phyloP scores from a whole-genome alignment of 108 stramenopile genomes.

The Pseudonitzschia multistriata region DNA sequence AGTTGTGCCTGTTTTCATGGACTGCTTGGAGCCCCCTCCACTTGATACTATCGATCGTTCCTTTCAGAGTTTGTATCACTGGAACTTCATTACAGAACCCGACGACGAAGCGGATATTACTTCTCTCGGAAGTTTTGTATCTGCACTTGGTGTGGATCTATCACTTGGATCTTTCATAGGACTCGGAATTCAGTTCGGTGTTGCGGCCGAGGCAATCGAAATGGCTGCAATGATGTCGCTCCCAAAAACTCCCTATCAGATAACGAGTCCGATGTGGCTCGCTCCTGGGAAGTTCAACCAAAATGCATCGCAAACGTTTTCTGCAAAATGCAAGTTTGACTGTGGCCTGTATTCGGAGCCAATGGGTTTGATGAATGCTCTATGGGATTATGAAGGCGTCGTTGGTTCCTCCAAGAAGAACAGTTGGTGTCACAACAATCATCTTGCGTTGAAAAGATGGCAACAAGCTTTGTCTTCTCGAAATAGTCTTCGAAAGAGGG shows the following conservation, averaged over 20 bases:
- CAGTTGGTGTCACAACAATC: conserved; percentile 42
- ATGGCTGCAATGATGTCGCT: conserved; percentile 76
- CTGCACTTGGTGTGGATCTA: conserved; percentile 74
- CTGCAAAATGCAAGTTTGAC: conserved; percentile 64
- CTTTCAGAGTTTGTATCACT: conserved; percentile 63
- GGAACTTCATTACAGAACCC: conserved; percentile 60
- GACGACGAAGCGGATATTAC: conserved; percentile 72
- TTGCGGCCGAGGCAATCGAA: conserved; percentile 75
- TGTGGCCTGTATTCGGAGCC: conserved; percentile 81
- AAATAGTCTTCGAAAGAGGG: conserved; percentile 52
- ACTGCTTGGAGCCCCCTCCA: conserved; percentile 83
- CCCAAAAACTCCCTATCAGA: conserved; percentile 75
- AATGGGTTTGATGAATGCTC: conserved; percentile 62
- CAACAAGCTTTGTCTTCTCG: conserved; percentile 46
- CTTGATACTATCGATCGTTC: conserved; percentile 71
- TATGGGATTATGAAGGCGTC: conserved; percentile 50
- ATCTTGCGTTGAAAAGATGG: conserved; percentile 47
- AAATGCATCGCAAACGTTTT: conserved; percentile 47
- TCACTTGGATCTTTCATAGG: conserved; percentile 75
- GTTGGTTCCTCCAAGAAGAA: conserved; percentile 23
- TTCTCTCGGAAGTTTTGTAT: conserved; percentile 67
- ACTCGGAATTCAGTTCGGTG: conserved; percentile 84
- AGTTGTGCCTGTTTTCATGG: conserved; percentile 61
- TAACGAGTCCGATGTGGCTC: conserved; percentile 69
- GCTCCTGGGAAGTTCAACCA: conserved; percentile 53